These are phyloP conservation scores for Globisporangium emineosum DNA, from an alignment of 352 stramenopile genomes.

Conservation along the genomic window DNA sequence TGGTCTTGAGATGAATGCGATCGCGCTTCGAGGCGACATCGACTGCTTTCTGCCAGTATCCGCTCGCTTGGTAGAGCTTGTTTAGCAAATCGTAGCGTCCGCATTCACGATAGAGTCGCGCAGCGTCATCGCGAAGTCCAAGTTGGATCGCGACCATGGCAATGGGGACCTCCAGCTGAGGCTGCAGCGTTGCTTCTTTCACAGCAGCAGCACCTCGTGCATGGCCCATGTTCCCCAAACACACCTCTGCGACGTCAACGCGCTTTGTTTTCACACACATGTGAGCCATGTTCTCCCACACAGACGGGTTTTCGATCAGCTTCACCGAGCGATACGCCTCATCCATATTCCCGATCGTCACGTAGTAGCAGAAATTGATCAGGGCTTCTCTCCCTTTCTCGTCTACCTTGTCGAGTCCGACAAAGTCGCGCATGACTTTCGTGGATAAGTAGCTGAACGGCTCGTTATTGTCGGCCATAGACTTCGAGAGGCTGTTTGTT, in stretches of 20 bases:
- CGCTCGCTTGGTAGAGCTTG: constrained; percentile 87
- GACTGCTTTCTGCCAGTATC: constrained; percentile 90
- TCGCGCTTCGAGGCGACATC: constrained; percentile 87
- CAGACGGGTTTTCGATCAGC: constrained; percentile 89
- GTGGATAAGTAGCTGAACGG: constrained; percentile 56
- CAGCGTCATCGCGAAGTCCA: constrained; percentile 89
- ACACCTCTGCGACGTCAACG: constrained; percentile 93
- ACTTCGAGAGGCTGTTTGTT: constrained; percentile 22
- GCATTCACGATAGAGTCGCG: constrained; percentile 89
- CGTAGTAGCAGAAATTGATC: constrained; percentile 95
- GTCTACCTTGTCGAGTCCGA: constrained; percentile 88
- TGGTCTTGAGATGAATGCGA: constrained; percentile 91
- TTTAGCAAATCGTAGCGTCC: constrained; percentile 92
- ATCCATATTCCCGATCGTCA: constrained; percentile 95
- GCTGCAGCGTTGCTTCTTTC: constrained; percentile 59
- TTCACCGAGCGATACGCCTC: constrained; percentile 92
- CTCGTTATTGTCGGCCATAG: constrained; percentile 22
- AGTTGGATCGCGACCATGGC: constrained; percentile 93
- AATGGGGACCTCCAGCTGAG: constrained; percentile 79
- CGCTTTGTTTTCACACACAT: constrained; percentile 96
- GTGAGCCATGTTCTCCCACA: constrained; percentile 96
- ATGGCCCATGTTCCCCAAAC: constrained; percentile 94
- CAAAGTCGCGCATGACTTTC: constrained; percentile 93
- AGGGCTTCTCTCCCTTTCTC: constrained; percentile 82
- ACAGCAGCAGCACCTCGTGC: constrained; percentile 88